phyloP scores from a whole-genome alignment of 768 basidiomycete species.

The Mycena filopes region DNA sequence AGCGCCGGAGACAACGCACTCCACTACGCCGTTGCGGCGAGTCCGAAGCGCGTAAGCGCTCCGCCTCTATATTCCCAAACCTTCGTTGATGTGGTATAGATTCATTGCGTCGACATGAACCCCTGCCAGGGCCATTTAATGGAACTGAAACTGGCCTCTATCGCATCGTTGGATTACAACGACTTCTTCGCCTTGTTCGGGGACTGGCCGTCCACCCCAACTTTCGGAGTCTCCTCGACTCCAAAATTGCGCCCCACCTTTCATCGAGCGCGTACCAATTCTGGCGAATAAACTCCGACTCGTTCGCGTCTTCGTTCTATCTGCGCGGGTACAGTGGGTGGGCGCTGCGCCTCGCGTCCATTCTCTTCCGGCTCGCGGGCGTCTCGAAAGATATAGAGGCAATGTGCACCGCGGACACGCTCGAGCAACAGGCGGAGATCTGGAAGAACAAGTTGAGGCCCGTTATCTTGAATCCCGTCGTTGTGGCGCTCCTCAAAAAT shows the following conservation, averaged over 20 bases:
- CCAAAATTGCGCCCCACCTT: slow-evolving; percentile 70
- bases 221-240: slow-evolving; percentile 71
- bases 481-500: slow-evolving; percentile 65
- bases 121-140: slow-evolving; percentile 74
- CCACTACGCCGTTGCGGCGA: slow-evolving; percentile 78
- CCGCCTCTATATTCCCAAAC: background rate
- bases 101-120: slow-evolving; percentile 60
- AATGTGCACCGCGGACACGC: slow-evolving; percentile 64
- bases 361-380: slow-evolving; percentile 70
- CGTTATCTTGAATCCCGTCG: slow-evolving; percentile 66
- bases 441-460: slow-evolving; percentile 71
- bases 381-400: slow-evolving; percentile 63
- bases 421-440: slow-evolving; percentile 67
- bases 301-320: slow-evolving; percentile 70
- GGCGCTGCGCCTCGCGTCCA: slow-evolving; percentile 70
- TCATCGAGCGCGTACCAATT: slow-evolving; percentile 82
- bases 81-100: background rate
- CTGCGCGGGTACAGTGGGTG: slow-evolving; percentile 73
- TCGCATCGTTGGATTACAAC: slow-evolving; percentile 63
- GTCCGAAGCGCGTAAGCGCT: slow-evolving; percentile 62
- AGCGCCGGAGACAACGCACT: slow-evolving; percentile 85
- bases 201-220: slow-evolving; percentile 63
- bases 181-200: slow-evolving; percentile 80
- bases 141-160: slow-evolving; percentile 80
- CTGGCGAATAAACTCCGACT: slow-evolving; percentile 71